These are phyloP conservation scores for Dryas octopetala DNA, from an alignment of 306 rosid genomes.

Conservation along the genomic window DNA sequence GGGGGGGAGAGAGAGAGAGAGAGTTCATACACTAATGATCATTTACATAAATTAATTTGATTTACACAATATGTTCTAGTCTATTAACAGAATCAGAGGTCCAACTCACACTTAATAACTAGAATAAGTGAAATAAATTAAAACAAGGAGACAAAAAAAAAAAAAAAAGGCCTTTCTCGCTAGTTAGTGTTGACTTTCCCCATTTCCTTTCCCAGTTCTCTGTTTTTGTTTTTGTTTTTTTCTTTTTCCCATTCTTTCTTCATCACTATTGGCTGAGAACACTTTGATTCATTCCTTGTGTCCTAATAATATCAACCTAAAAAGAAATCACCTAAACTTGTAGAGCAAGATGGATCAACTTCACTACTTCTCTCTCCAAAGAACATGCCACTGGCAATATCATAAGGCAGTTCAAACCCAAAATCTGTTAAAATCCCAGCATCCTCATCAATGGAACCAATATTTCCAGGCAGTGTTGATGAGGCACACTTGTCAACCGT, in stretches of 20 bases:
- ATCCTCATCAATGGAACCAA: constrained; percentile 22
- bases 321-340: constrained; percentile 47
- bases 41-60: constrained; percentile 23
- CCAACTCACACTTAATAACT: neutral
- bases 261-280: constrained; percentile 4
- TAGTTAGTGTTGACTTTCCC: neutral
- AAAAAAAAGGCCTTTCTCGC: neutral
- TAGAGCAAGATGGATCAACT: constrained; percentile 30
- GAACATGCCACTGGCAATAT: constrained; percentile 30
- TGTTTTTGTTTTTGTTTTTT: neutral
- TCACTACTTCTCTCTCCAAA: constrained; percentile 39
- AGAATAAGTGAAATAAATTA: neutral
- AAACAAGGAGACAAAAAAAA: neutral
- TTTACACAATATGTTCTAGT: constrained; percentile 11
- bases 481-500: constrained; percentile 25
- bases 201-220: neutral
- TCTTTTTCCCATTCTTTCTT: neutral
- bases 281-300: constrained; percentile 33
- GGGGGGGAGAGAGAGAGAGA: too few relatives aligned
- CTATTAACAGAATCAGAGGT: neutral
- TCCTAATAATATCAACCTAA: constrained; percentile 38
- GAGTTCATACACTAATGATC: neutral
- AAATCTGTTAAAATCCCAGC: constrained; percentile 41
- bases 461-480: constrained; percentile 21
- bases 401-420: constrained; percentile 48